Evolutionary conservation across 2,329 filamentous ascomycete genomes (phyloP).

Genomic region (Xylariaceae sp.): DNA sequence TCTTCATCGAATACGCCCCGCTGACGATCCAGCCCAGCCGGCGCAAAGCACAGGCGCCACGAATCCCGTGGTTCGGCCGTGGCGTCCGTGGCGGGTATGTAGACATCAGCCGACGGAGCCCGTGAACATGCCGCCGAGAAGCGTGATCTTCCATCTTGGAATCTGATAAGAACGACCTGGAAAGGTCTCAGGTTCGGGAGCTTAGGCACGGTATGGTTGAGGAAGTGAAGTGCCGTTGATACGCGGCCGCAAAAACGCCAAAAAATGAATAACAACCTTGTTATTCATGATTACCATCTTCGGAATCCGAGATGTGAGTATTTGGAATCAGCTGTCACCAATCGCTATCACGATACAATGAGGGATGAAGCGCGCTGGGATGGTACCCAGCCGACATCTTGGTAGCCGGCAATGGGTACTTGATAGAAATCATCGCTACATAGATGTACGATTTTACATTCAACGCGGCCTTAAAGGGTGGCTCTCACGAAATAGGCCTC

Average conservation of each 20-base stretch:
- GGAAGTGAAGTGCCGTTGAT: slow-evolving; percentile 47
- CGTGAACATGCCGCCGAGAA: slow-evolving; percentile 36
- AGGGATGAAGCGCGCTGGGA: no score
- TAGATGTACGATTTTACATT: no score
- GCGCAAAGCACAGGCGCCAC: slow-evolving; percentile 38
- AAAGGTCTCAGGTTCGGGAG: slow-evolving; percentile 34
- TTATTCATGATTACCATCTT: slow-evolving; percentile 10
- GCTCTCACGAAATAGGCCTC: no score
- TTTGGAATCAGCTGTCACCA: no score
- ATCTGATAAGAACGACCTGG: slow-evolving; percentile 39
- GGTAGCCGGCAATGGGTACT: no score
- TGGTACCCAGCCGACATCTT: no score
- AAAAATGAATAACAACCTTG: slow-evolving; percentile 36
- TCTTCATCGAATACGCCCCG: slow-evolving; percentile 37
- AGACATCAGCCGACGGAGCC: slow-evolving; percentile 44
- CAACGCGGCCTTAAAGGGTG: no score
- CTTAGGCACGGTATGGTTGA: slow-evolving; percentile 45
- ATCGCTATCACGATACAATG: no score
- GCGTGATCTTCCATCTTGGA: slow-evolving; percentile 39
- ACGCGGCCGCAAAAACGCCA: slow-evolving; percentile 50
- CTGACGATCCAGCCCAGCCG: slow-evolving; percentile 29
- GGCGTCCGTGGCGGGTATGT: slow-evolving; percentile 42
- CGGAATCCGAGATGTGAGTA: neutral
- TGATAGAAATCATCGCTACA: no score
- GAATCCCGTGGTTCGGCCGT: slow-evolving; percentile 38